Evolutionary conservation across 306 rosid genomes (phyloP).

Genomic region (Gleditsia sinensis): DNA sequence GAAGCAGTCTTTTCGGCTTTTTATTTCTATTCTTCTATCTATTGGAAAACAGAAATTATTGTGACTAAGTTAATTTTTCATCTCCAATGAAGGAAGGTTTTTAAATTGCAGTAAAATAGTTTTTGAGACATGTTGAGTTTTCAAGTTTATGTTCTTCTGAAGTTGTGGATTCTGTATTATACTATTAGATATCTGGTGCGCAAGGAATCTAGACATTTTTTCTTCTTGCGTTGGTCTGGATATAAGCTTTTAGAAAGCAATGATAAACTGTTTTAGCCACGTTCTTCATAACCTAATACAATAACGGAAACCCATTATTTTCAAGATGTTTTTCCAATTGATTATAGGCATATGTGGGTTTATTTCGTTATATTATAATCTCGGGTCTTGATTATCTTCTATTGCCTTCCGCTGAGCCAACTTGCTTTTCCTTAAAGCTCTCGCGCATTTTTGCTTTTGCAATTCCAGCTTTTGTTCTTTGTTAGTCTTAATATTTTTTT

Average conservation of each 20-base stretch:
- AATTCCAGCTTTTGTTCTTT: not conserved
- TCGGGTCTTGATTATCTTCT: not conserved
- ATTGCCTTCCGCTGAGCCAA: not conserved
- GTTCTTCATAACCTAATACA: not conserved
- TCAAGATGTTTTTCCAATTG: not conserved
- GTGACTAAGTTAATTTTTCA: not conserved
- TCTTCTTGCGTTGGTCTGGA: conserved; percentile 16
- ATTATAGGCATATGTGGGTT: not conserved
- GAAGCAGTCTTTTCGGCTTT: not conserved
- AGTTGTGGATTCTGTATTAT: conserved; percentile 36
- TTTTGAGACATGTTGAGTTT: not conserved
- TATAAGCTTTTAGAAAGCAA: conserved; percentile 10
- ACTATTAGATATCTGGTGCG: conserved; percentile 17
- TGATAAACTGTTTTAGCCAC: not conserved
- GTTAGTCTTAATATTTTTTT: not conserved
- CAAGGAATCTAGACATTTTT: conserved; percentile 32
- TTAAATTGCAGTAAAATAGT: not conserved
- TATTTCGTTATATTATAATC: not conserved
- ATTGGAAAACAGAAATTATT: not conserved
- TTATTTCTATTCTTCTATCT: not conserved
- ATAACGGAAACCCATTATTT: not conserved
- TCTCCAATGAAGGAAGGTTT: not conserved
- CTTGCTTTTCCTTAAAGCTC: not conserved
- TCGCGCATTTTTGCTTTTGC: not conserved
- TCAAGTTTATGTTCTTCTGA: not conserved